A percentile compares a stretch with the other conserved stretches of the same genome.
Conservation (phyloP, 345 rosid genomes). For the Citrus cavaleriei region DNA sequence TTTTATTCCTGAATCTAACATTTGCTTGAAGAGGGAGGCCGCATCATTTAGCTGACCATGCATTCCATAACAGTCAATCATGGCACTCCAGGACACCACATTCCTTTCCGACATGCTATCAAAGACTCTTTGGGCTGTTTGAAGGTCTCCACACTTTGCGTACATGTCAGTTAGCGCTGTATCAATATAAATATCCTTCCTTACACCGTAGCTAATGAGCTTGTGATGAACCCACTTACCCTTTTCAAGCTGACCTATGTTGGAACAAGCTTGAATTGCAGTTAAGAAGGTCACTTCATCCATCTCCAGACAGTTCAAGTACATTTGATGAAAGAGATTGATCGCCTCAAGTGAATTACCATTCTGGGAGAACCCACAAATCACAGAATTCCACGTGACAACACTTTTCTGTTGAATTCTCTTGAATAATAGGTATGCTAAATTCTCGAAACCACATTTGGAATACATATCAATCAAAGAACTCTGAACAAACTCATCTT, state of each 20-base stretch:
- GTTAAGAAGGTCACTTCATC: slow-evolving; percentile 56
- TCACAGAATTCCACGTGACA: slow-evolving; percentile 65
- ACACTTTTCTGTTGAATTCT: slow-evolving; percentile 35
- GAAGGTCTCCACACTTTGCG: slow-evolving; percentile 75
- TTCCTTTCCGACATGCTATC: slow-evolving; percentile 42
- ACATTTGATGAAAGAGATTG: slow-evolving; percentile 62
- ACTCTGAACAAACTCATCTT: slow-evolving; percentile 55
- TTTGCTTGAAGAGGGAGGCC: slow-evolving; percentile 49
- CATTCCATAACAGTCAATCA: slow-evolving; percentile 71
- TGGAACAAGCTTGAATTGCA: slow-evolving; percentile 67
- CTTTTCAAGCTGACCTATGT: slow-evolving; percentile 48
- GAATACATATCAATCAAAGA: slow-evolving; percentile 60
- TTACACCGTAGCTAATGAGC: slow-evolving; percentile 40
- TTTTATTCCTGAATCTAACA: slow-evolving; percentile 55
- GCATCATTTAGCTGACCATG: slow-evolving; percentile 60
- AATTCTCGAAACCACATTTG: slow-evolving; percentile 47
- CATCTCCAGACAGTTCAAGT: slow-evolving; percentile 32
- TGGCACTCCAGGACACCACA: slow-evolving; percentile 74
- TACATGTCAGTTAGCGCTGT: slow-evolving; percentile 74
- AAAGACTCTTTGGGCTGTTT: slow-evolving; percentile 44
- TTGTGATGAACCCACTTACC: slow-evolving; percentile 81
- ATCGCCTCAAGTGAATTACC: slow-evolving; percentile 56
- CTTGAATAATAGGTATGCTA: slow-evolving; percentile 40
- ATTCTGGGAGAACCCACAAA: slow-evolving; percentile 55
- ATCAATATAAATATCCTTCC: slow-evolving; percentile 45